These are phyloP conservation scores for Pleurotus tuber-regium DNA, from an alignment of 768 basidiomycete genomes.

Conservation along the genomic window DNA sequence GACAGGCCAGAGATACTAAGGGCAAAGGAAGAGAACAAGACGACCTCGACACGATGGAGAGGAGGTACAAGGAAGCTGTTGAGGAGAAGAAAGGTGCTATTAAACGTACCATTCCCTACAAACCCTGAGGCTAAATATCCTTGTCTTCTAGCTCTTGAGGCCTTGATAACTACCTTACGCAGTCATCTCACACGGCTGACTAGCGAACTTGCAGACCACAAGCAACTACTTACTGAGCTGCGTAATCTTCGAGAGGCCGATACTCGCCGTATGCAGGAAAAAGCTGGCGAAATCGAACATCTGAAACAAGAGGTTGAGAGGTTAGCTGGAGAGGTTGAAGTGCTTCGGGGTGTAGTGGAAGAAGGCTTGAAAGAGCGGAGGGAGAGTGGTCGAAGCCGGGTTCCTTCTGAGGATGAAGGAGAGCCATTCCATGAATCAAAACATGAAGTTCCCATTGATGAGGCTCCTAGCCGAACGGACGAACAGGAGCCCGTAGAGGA, in stretches of 20 bases:
- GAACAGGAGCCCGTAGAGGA: conserved; percentile 13
- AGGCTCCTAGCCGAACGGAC: background rate
- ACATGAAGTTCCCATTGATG: conserved; percentile 21
- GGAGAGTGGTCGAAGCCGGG: conserved; percentile 20
- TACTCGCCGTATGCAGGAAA: conserved; percentile 51
- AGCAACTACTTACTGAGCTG: conserved; percentile 64
- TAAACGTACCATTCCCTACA: conserved; percentile 3
- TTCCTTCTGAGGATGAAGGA: conserved; percentile 18
- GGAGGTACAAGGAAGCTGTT: conserved; percentile 69
- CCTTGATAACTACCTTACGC: conserved; percentile 70
- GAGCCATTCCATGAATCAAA: too few relatives aligned
- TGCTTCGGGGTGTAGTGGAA: conserved; percentile 83
- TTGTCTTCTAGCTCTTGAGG: conserved; percentile 66
- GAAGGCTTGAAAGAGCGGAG: conserved; percentile 69
- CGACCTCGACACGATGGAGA: conserved; percentile 34
- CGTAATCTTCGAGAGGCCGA: conserved; percentile 64
- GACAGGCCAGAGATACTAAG: conserved; percentile 20
- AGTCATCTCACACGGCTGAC: conserved; percentile 77
- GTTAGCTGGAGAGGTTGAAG: conserved; percentile 82
- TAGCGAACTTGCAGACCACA: conserved; percentile 74
- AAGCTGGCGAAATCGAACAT: conserved; percentile 62
- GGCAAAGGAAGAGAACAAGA: conserved; percentile 33
- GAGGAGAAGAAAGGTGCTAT: conserved; percentile 86
- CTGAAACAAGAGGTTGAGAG: conserved; percentile 77
- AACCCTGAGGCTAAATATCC: conserved; percentile 12